Evolutionary conservation across 257 asterid species (phyloP).

Genomic region (Plantago elongata): DNA sequence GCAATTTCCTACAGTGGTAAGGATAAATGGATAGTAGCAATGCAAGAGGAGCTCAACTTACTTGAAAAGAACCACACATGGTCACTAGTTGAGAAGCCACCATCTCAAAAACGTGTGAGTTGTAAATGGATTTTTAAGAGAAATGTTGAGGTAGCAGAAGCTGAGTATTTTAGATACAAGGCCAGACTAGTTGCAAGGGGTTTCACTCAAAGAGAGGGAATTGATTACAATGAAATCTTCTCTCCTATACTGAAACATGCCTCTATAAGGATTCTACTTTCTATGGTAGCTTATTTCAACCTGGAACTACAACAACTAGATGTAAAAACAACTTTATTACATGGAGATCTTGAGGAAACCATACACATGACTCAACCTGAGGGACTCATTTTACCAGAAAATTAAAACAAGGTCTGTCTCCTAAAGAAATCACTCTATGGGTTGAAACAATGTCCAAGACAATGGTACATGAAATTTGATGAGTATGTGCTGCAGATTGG

Average conservation of each 20-base stretch:
- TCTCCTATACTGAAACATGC: neutral
- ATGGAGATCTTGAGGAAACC: neutral
- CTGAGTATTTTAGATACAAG: neutral
- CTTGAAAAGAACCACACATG: neutral
- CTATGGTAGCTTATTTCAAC: neutral
- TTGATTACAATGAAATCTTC: constrained; percentile 4
- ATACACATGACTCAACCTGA: neutral
- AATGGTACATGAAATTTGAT: neutral
- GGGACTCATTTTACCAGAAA: neutral
- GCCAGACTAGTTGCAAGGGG: constrained; percentile 3
- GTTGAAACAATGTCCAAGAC: neutral
- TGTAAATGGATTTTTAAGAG: neutral
- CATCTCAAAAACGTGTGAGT: neutral
- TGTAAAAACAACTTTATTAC: neutral
- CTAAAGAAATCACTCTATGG: neutral
- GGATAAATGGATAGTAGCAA: neutral
- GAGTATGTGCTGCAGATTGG: neutral
- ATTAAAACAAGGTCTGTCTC: neutral
- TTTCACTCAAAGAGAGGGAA: neutral
- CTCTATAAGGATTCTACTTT: neutral
- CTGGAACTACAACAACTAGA: neutral
- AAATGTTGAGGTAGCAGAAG: neutral
- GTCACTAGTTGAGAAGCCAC: neutral
- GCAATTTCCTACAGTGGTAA: neutral
- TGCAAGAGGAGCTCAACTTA: neutral